These are phyloP conservation scores for Diatrype stigma DNA, from an alignment of 2,329 filamentous ascomycete genomes.

Conservation along the genomic window DNA sequence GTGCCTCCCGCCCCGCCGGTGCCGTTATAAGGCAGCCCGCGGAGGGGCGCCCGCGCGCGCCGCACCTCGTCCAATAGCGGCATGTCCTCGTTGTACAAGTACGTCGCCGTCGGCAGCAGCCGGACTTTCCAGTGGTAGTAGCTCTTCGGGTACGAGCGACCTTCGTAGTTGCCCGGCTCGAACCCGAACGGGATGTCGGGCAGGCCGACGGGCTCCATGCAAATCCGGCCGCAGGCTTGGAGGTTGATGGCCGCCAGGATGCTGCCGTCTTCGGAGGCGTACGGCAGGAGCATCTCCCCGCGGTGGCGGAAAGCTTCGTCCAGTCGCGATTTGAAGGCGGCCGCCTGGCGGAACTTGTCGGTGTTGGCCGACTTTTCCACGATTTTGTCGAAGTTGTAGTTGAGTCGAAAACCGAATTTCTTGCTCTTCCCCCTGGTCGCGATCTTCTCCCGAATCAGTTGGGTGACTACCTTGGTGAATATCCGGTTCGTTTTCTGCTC, in stretches of 20 bases:
- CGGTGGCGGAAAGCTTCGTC: conserved; percentile 47
- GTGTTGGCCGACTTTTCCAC: conserved; percentile 54
- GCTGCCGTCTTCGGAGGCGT: conserved; percentile 56
- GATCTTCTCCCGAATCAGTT: conserved; percentile 48
- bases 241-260: conserved; percentile 66
- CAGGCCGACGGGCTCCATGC: conserved; percentile 49
- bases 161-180: conserved; percentile 66
- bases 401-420: conserved; percentile 58
- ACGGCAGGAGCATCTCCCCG: conserved; percentile 22
- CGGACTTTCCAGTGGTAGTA: conserved; percentile 62
- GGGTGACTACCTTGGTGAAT: conserved; percentile 44
- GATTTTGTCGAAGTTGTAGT: conserved; percentile 52
- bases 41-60: conserved; percentile 40
- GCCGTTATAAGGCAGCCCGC: no score
- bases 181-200: conserved; percentile 66
- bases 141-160: conserved; percentile 61
- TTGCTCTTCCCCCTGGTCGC: conserved; percentile 58
- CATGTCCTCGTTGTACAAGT: conserved; percentile 52
- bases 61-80: conserved; percentile 34
- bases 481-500: conserved; percentile 37
- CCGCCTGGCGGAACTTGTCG: conserved; percentile 54
- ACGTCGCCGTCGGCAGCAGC: conserved; percentile 53
- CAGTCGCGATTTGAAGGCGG: conserved; percentile 54
- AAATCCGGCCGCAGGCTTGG: conserved; percentile 54
- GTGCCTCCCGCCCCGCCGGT: no score